phyloP scores from a whole-genome alignment of 2,329 filamentous ascomycete species.

The Neofusicoccum cordaticola region DNA sequence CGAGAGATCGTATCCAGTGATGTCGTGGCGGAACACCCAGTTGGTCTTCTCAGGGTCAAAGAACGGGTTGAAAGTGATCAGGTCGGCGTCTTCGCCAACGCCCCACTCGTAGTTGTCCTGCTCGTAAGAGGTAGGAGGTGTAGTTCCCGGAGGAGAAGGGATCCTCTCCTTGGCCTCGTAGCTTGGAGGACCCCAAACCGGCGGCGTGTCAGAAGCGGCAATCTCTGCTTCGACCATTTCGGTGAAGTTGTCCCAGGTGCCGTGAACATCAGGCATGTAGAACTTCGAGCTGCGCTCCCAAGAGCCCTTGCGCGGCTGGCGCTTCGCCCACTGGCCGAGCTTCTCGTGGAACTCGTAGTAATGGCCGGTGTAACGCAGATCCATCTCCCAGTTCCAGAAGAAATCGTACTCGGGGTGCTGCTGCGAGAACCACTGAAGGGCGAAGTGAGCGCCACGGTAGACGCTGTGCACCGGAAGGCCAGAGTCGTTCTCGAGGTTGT shows the following conservation, averaged over 20 bases:
- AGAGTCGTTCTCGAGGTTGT: conserved; percentile 56
- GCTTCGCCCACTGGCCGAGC: conserved; percentile 61
- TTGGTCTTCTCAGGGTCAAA: conserved; percentile 71
- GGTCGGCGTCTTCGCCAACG: conserved; percentile 71
- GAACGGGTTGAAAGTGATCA: conserved; percentile 73
- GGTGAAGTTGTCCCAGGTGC: conserved; percentile 64
- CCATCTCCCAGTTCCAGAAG: conserved; percentile 88
- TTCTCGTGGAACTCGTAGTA: conserved; percentile 77
- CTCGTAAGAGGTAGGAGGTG: conserved; percentile 58
- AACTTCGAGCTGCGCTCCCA: conserved; percentile 73
- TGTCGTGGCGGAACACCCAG: conserved; percentile 68
- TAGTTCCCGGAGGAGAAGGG: conserved; percentile 59
- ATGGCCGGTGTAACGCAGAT: conserved; percentile 75
- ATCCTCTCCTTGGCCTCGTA: conserved; percentile 47
- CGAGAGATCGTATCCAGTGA: conserved; percentile 62
- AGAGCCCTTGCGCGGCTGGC: conserved; percentile 67
- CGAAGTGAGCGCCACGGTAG: conserved; percentile 63
- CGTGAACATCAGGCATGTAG: conserved; percentile 68
- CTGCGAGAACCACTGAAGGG: conserved; percentile 52
- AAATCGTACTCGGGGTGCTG: conserved; percentile 52
- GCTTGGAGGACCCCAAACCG: conserved; percentile 63
- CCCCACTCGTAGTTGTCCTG: conserved; percentile 72
- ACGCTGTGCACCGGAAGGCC: conserved; percentile 75
- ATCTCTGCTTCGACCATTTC: conserved; percentile 57
- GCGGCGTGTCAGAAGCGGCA: conserved; percentile 46